A percentile compares a stretch with the other conserved stretches of the same genome.
Evolutionary conservation across 306 rosid species (phyloP).

Genomic region (Urtica urens): DNA sequence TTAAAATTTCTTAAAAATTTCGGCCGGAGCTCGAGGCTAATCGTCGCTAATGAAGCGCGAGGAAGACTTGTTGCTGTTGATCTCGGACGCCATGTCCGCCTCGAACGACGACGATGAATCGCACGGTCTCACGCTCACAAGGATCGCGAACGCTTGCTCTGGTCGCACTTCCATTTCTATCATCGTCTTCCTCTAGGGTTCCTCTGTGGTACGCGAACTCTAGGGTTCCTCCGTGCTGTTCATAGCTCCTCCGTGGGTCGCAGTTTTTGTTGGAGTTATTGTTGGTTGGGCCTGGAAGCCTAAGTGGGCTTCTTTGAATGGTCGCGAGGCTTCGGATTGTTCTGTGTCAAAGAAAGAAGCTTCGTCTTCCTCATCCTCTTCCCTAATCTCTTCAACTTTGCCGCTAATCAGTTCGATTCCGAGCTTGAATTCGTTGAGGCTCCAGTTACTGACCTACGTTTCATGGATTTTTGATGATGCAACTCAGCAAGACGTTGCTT

Average conservation of each 20-base stretch:
- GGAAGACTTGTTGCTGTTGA: too few species aligned
- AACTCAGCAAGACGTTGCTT: constrained; percentile 9
- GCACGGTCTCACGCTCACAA: too few species aligned
- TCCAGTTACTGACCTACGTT: constrained; percentile 29
- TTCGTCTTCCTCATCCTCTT: constrained; percentile 12
- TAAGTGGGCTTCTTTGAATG: constrained; percentile 53
- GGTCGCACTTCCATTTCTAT: too few species aligned
- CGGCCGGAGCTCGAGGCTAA: too few species aligned
- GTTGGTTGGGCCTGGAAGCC: constrained; percentile 98
- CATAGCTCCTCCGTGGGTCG: constrained; percentile 65
- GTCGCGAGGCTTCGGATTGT: constrained; percentile 21
- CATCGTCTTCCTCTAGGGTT: too few species aligned
- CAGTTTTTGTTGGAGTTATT: constrained; percentile 56
- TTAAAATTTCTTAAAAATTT: too few species aligned
- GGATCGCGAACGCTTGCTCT: too few species aligned
- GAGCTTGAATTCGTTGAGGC: constrained; percentile 27
- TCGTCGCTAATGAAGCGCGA: too few species aligned
- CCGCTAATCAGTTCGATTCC: constrained; percentile 20
- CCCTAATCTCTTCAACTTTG: constrained; percentile 12
- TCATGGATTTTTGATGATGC: constrained; percentile 23
- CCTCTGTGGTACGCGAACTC: too few species aligned
- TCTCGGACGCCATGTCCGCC: too few species aligned
- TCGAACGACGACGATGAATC: too few species aligned
- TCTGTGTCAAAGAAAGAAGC: constrained; percentile 19
- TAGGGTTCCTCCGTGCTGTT: too few species aligned